phyloP scores from a whole-genome alignment of 176 grass and related monocot species.

The Chloris gayana region DNA sequence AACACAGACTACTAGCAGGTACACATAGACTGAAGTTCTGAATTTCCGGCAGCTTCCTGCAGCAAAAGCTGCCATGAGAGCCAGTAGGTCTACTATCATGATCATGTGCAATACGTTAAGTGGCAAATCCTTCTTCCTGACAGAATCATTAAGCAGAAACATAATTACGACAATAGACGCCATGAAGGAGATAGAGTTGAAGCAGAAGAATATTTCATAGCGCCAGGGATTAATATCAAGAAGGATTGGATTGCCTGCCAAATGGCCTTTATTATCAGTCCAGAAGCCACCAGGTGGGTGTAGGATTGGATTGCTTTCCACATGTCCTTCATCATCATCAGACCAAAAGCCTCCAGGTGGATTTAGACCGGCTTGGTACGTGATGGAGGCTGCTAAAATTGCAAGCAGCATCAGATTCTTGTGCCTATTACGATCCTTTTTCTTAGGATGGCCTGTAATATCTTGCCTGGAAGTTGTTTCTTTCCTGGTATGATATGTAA shows the following conservation, averaged over 20 bases:
- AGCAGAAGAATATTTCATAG: slow-evolving; percentile 43
- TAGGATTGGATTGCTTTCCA: too few relatives aligned
- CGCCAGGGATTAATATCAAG: not conserved
- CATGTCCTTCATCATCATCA: too few relatives aligned
- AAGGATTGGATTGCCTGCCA: slow-evolving; percentile 41
- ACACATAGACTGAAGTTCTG: slow-evolving; percentile 46
- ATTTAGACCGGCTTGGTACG: slow-evolving; percentile 57
- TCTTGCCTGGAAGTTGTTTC: not conserved
- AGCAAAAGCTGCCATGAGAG: slow-evolving; percentile 52
- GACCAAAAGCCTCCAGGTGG: too few relatives aligned
- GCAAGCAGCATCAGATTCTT: slow-evolving; percentile 63
- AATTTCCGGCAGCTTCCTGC: slow-evolving; percentile 60
- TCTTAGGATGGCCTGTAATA: not conserved
- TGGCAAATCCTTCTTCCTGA: slow-evolving; percentile 18
- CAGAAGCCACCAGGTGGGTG: slow-evolving; percentile 45
- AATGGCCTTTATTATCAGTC: slow-evolving; percentile 16
- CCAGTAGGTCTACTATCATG: slow-evolving; percentile 47
- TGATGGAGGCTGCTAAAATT: slow-evolving; percentile 43
- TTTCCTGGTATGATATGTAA: not conserved
- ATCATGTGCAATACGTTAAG: slow-evolving; percentile 40
- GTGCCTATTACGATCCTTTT: not conserved
- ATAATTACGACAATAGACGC: slow-evolving; percentile 41
- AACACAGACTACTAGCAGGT: slow-evolving; percentile 36
- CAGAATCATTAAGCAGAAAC: slow-evolving; percentile 24
- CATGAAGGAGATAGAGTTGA: slow-evolving; percentile 48